phyloP scores from a whole-genome alignment of 495 filamentous ascomycete species.

The Talaromyces liani region DNA sequence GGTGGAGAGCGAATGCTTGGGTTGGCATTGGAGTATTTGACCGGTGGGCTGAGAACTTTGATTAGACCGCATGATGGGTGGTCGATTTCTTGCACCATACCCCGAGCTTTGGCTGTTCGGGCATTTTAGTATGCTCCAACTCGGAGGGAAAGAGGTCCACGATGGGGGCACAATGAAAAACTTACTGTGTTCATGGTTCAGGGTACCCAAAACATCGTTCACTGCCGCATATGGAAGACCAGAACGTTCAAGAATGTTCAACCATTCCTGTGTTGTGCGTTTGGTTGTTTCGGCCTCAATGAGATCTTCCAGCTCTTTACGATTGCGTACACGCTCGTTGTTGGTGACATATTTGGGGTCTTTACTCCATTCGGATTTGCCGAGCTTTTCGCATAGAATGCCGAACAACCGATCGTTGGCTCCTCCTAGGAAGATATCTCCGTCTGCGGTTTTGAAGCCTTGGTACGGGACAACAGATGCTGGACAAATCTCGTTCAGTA shows the following conservation, averaged over 20 bases:
- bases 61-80: conserved; percentile 78
- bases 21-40: conserved; percentile 71
- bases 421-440: conserved; percentile 73
- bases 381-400: conserved; percentile 62
- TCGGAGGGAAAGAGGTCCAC: background rate
- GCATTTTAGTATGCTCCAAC: background rate
- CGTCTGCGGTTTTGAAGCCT: conserved; percentile 74
- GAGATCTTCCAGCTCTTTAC: conserved; percentile 54
- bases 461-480: conserved; percentile 82
- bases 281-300: conserved; percentile 57
- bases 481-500: background rate
- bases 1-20: conserved; percentile 60
- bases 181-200: conserved; percentile 64
- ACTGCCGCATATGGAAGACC: conserved; percentile 86
- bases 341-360: conserved; percentile 65
- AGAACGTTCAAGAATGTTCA: conserved; percentile 65
- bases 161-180: background rate
- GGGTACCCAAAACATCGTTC: conserved; percentile 66
- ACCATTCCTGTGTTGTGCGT: conserved; percentile 73
- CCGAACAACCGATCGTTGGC: conserved; percentile 79
- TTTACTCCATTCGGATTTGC: conserved; percentile 54
- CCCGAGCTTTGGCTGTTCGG: conserved; percentile 59
- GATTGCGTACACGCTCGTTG: conserved; percentile 59
- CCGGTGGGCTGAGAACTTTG: conserved; percentile 77
- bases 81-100: conserved; percentile 83